Conservation (phyloP, 352 stramenopile genomes). For the Globisporangium middletonii region DNA sequence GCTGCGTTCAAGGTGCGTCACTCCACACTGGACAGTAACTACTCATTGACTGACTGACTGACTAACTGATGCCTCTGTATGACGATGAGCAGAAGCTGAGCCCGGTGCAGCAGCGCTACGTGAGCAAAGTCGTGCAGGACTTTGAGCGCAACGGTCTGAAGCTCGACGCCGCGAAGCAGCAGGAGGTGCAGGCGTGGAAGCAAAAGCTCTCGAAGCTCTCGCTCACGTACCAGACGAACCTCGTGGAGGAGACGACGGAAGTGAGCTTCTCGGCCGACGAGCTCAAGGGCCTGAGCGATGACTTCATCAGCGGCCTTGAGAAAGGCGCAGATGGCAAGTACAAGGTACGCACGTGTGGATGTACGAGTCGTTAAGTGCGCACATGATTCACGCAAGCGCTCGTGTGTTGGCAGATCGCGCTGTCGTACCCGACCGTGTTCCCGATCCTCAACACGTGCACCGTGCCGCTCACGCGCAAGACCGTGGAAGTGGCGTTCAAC, state of each 20-base stretch:
- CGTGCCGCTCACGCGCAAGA: constrained; percentile 76
- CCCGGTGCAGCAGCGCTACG: constrained; percentile 65
- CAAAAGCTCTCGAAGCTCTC: constrained; percentile 83
- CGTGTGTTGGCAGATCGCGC: constrained; percentile 31
- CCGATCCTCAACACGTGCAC: constrained; percentile 85
- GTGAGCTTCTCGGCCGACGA: constrained; percentile 69
- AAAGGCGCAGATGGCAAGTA: constrained; percentile 68
- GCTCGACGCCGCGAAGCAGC: constrained; percentile 53
- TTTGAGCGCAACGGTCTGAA: constrained; percentile 86
- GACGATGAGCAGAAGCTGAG: constrained; percentile 32
- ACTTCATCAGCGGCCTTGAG: constrained; percentile 69
- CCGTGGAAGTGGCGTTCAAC: constrained; percentile 77
- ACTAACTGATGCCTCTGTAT: constrained; percentile 2
- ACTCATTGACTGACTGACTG: not conserved
- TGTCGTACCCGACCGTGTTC: constrained; percentile 89
- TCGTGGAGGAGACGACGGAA: constrained; percentile 82
- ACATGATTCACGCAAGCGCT: no score
- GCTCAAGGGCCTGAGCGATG: constrained; percentile 71
- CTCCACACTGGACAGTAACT: no score
- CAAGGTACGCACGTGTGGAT: constrained; percentile 25
- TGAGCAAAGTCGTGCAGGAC: constrained; percentile 66
- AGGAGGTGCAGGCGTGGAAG: constrained; percentile 75
- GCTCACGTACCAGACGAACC: constrained; percentile 82
- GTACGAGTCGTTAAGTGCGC: not conserved
- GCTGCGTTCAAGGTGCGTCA: constrained; percentile 30